phyloP scores from a whole-genome alignment of 176 grass and related monocot species.

The Eremochloa ophiuroides region DNA sequence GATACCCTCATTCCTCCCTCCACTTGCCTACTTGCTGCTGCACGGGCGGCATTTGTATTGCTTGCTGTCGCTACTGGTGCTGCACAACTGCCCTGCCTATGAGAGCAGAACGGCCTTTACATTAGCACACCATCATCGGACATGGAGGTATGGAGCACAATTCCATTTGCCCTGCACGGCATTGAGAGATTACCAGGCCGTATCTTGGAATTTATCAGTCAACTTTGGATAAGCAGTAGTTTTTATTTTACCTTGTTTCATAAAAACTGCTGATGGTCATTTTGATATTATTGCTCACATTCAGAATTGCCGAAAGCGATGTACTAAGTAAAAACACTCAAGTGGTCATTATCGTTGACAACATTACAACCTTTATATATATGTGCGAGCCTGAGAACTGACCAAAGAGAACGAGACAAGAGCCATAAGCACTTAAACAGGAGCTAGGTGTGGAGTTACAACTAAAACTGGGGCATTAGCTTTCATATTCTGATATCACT shows the following conservation, averaged over 20 bases:
- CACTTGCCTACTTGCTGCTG: no score
- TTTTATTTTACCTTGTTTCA: not conserved
- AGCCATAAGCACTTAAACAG: not conserved
- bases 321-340: not conserved
- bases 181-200: not conserved
- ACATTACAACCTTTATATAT: not conserved
- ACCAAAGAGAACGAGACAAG: not conserved
- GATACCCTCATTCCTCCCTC: no score
- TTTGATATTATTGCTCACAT: not conserved
- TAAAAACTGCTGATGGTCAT: not conserved
- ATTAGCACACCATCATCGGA: not conserved
- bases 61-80: not conserved
- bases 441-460: not conserved
- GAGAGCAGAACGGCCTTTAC: not conserved
- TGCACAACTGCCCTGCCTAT: slow-evolving; percentile 9
- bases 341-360: not conserved
- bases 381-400: not conserved
- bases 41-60: no score
- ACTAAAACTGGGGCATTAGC: slow-evolving; percentile 36
- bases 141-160: not conserved
- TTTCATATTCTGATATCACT: slow-evolving; percentile 79
- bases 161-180: not conserved
- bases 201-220: not conserved
- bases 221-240: not conserved
- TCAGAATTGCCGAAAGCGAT: not conserved